Percentiles rank a stretch among this genome's conserved stretches.
These are phyloP conservation scores for Phytophthora colocasiae DNA, from an alignment of 352 stramenopile species.

Conservation along the genomic window DNA sequence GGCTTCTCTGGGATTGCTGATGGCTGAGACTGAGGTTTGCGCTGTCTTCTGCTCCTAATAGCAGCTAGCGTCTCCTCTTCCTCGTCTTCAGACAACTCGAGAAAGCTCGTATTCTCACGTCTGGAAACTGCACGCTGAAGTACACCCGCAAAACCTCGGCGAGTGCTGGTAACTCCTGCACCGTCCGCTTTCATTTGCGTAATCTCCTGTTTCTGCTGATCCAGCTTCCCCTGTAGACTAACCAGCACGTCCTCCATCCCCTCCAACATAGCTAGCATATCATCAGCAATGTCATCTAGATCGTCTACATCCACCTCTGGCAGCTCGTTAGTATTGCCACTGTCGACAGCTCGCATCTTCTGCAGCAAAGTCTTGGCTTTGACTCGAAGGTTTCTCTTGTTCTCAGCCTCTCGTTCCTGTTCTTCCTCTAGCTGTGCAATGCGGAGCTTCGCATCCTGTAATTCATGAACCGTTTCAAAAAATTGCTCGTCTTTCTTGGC, in stretches of 20 bases:
- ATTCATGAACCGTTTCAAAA: conserved; percentile 38
- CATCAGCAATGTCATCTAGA: conserved; percentile 37
- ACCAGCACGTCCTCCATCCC: conserved; percentile 63
- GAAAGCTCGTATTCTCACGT: conserved; percentile 27
- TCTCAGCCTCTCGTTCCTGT: conserved; percentile 36
- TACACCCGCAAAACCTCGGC: conserved; percentile 37
- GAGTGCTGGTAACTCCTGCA: conserved; percentile 18
- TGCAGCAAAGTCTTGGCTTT: conserved; percentile 44
- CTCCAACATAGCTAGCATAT: conserved; percentile 47
- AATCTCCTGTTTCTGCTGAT: conserved; percentile 53
- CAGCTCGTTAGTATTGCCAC: conserved; percentile 33
- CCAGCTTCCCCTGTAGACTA: conserved; percentile 60
- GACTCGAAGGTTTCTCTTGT: conserved; percentile 21
- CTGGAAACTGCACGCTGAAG: conserved; percentile 36
- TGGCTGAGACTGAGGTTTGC: conserved; percentile 29
- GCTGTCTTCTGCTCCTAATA: conserved; percentile 36
- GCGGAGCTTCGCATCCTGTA: conserved; percentile 46
- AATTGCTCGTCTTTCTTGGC: conserved; percentile 56
- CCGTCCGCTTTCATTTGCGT: conserved; percentile 40
- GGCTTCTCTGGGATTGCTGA: conserved; percentile 24
- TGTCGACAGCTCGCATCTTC: conserved; percentile 44
- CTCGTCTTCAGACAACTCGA: conserved; percentile 36
- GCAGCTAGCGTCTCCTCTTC: conserved; percentile 38
- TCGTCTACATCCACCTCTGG: conserved; percentile 26
- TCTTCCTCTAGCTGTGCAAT: conserved; percentile 40